Evolutionary conservation across 192 early-diverging fungal species (phyloP).

Genomic region (Phlyctochytrium planicorne): DNA sequence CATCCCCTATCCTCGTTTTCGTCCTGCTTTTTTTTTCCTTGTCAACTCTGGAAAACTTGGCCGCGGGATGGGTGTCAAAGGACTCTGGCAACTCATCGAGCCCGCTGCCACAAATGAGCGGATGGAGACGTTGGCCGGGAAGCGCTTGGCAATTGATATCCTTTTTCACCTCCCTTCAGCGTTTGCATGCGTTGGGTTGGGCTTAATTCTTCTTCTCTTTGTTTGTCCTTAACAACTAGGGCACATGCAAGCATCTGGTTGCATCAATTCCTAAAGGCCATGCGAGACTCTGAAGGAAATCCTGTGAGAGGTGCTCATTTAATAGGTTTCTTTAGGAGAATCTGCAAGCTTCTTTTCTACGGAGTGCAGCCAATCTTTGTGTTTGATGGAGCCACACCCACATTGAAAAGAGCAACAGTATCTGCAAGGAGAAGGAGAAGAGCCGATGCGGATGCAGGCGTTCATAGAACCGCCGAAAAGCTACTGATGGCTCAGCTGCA

Average conservation of each 20-base stretch:
- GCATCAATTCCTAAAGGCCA: constrained; percentile 93
- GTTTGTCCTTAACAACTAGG: background rate
- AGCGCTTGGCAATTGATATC: constrained; percentile 77
- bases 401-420: constrained; percentile 74
- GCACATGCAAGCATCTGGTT: constrained; percentile 89
- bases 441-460: constrained; percentile 41
- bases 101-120: constrained; percentile 73
- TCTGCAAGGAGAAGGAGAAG: constrained; percentile 45
- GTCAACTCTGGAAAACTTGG: background rate
- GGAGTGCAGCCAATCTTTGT: constrained; percentile 94
- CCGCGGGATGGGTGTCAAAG: constrained; percentile 76
- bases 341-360: constrained; percentile 90
- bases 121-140: constrained; percentile 76
- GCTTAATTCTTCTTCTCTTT: no score
- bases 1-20: no score
- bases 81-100: constrained; percentile 84
- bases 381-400: constrained; percentile 91
- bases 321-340: constrained; percentile 88
- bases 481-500: constrained; percentile 79
- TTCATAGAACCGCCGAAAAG: constrained; percentile 78
- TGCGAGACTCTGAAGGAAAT: constrained; percentile 87
- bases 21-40: no score
- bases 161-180: no score
- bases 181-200: no score
- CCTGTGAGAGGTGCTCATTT: constrained; percentile 80